A percentile compares a stretch with the other conserved stretches of the same genome.
phyloP scores from a whole-genome alignment of 2,329 filamentous ascomycete genomes.

The Paracoccidioides lutzii region DNA sequence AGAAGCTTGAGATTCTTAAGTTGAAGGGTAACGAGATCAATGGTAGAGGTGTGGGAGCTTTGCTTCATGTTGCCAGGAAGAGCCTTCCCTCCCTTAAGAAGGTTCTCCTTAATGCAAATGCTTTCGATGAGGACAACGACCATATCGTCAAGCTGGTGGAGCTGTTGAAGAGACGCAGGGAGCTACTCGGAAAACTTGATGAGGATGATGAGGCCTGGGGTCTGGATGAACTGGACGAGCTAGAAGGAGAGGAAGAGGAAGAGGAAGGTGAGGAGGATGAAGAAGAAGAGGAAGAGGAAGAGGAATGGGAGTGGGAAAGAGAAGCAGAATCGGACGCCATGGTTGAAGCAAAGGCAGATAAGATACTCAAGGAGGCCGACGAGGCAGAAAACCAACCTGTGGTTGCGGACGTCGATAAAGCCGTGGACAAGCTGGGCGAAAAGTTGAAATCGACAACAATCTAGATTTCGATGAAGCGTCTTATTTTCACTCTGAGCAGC shows the following conservation, averaged over 20 bases:
- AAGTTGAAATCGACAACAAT: constrained; percentile 56
- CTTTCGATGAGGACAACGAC: constrained; percentile 74
- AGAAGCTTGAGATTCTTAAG: constrained; percentile 64
- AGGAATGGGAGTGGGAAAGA: constrained; percentile 56
- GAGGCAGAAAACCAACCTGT: constrained; percentile 47
- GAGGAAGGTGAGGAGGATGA: constrained; percentile 56
- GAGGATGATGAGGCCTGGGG: constrained; percentile 63
- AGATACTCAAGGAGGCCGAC: constrained; percentile 51
- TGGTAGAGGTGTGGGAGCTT: constrained; percentile 54
- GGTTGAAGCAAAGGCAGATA: constrained; percentile 57
- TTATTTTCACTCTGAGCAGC: neutral
- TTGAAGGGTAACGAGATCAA: constrained; percentile 95
- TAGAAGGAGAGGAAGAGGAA: constrained; percentile 59
- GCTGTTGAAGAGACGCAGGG: constrained; percentile 64
- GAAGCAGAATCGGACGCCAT: constrained; percentile 41
- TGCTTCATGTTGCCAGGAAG: constrained; percentile 55
- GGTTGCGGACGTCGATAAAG: constrained; percentile 61
- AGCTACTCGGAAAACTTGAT: constrained; percentile 46
- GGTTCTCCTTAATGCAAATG: constrained; percentile 92
- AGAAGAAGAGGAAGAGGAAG: constrained; percentile 55
- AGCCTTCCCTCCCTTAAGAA: constrained; percentile 65
- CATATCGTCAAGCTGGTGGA: constrained; percentile 55
- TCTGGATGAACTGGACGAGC: constrained; percentile 65
- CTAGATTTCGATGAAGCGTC: neutral
- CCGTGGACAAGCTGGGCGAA: constrained; percentile 69